Percentiles rank a stretch among this genome's conserved stretches.
Evolutionary conservation across 768 basidiomycete species (phyloP).

Genomic region (Serpula lacrymans): DNA sequence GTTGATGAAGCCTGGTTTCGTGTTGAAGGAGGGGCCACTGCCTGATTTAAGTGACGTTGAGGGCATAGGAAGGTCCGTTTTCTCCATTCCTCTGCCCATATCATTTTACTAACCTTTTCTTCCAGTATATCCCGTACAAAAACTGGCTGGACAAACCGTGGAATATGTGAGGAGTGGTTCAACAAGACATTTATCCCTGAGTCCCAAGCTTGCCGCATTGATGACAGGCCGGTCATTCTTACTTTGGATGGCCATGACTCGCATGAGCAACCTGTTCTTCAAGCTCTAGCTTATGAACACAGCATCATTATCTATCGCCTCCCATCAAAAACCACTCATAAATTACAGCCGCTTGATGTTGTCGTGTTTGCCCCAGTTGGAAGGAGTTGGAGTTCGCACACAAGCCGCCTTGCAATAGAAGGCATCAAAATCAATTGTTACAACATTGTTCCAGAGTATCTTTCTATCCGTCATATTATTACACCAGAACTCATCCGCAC

Average conservation of each 20-base stretch:
- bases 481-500: constrained; percentile 11
- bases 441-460: too few species aligned
- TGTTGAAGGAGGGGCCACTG: too few species aligned
- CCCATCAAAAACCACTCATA: constrained; percentile 40
- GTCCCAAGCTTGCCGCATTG: constrained; percentile 20
- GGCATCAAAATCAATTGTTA: too few species aligned
- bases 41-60: too few species aligned
- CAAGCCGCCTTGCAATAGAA: too few species aligned
- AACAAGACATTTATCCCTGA: constrained; percentile 35
- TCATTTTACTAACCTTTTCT: too few species aligned
- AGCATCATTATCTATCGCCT: constrained; percentile 31
- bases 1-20: constrained; percentile 31
- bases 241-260: constrained; percentile 45
- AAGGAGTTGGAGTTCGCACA: too few species aligned
- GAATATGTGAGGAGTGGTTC: constrained; percentile 37
- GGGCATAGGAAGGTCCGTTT: too few species aligned
- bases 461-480: too few species aligned
- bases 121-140: too few species aligned
- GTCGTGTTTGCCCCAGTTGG: constrained; percentile 35
- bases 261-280: constrained; percentile 26
- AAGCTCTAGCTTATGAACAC: constrained; percentile 21
- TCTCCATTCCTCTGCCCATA: too few species aligned
- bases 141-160: constrained; percentile 43
- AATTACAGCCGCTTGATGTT: constrained; percentile 42
- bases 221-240: constrained; percentile 33